Conservation (phyloP, 2,329 filamentous ascomycete species). For the Blumeria hordei region DNA sequence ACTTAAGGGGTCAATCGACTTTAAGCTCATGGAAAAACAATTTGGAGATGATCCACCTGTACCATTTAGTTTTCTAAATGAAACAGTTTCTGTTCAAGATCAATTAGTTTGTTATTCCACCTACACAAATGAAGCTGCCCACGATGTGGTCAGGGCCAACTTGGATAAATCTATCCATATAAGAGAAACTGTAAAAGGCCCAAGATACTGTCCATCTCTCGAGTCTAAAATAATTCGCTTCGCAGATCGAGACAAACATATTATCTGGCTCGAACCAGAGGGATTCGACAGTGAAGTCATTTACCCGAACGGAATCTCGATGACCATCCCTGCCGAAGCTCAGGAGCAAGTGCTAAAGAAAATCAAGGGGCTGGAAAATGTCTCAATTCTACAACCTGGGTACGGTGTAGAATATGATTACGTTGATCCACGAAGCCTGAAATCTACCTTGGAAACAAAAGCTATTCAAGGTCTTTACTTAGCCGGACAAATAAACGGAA, state of each 20-base stretch:
- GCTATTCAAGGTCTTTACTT: slow-evolving; percentile 70
- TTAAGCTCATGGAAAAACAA: slow-evolving; percentile 44
- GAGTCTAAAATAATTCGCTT: slow-evolving; percentile 90
- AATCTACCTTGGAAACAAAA: slow-evolving; percentile 84
- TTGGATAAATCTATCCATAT: slow-evolving; percentile 95
- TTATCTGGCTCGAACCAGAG: slow-evolving; percentile 94
- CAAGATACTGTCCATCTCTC: slow-evolving; percentile 82
- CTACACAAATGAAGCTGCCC: slow-evolving; percentile 60
- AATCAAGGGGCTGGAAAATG: slow-evolving; percentile 68
- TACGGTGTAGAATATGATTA: slow-evolving; percentile 99
- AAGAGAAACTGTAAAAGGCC: slow-evolving; percentile 79
- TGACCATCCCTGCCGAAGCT: slow-evolving; percentile 78
- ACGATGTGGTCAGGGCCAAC: slow-evolving; percentile 66
- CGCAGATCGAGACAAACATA: slow-evolving; percentile 52
- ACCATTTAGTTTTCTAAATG: slow-evolving; percentile 81
- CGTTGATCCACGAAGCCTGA: slow-evolving; percentile 73
- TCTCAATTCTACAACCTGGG: slow-evolving; percentile 77
- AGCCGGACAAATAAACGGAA: slow-evolving; percentile 93
- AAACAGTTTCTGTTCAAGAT: slow-evolving; percentile 48
- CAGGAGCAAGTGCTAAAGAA: slow-evolving; percentile 71
- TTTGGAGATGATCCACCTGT: slow-evolving; percentile 61
- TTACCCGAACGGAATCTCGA: slow-evolving; percentile 91
- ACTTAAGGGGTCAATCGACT: slow-evolving; percentile 63
- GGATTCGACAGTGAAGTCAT: slow-evolving; percentile 75
- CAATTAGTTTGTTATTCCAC: slow-evolving; percentile 77